A percentile compares a stretch with the other conserved stretches of the same genome.
Conservation (phyloP, 306 rosid species). For the Inga leiocalycina region DNA sequence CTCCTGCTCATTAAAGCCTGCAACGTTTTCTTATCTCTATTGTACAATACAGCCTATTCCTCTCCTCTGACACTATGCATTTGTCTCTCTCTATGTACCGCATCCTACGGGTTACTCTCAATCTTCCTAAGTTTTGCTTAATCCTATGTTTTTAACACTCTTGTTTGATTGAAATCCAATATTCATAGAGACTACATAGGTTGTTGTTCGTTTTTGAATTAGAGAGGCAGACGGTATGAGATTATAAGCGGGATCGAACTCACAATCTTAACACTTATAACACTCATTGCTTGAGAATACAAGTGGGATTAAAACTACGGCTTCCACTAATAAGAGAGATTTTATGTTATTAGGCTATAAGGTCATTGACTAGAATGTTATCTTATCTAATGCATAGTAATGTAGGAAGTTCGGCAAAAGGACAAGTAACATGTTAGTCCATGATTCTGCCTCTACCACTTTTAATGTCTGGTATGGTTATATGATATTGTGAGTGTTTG, state of each 20-base stretch:
- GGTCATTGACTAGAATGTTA: background rate
- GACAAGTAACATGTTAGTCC: conserved; percentile 1
- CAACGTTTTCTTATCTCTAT: background rate
- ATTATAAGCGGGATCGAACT: no score
- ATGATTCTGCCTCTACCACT: background rate
- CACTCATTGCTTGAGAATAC: no score
- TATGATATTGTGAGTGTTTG: background rate
- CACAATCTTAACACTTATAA: no score
- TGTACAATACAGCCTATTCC: background rate
- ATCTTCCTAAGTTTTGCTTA: background rate
- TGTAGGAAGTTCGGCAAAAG: background rate
- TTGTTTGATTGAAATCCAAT: background rate
- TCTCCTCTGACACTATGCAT: background rate
- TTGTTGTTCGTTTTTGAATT: no score
- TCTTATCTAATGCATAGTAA: background rate
- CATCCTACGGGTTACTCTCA: background rate
- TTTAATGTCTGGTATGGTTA: background rate
- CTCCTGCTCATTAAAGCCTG: background rate
- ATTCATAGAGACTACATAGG: background rate
- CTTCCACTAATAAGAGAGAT: no score
- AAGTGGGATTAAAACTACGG: no score
- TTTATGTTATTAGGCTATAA: no score
- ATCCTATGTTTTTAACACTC: background rate
- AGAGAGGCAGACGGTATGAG: rapidly evolving
- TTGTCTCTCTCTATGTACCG: background rate